Conservation (phyloP, 1,284 basidiomycete species). For the Microbotryomycetes sp. region DNA sequence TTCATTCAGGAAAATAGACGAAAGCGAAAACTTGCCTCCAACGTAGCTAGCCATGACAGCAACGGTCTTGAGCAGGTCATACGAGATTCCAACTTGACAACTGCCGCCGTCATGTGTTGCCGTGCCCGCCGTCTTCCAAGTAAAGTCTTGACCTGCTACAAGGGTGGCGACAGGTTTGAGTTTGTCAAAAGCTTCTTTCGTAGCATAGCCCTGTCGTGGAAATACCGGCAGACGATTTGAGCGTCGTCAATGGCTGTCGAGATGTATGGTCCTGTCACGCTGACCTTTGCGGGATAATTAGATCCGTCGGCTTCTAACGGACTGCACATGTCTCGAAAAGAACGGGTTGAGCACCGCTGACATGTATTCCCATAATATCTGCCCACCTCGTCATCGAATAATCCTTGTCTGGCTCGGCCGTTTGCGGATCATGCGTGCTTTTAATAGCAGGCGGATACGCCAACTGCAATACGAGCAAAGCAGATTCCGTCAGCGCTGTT, state of each 20-base stretch:
- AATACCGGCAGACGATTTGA: too few species aligned
- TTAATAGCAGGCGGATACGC: neutral
- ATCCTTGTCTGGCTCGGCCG: neutral
- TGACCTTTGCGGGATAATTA: conserved; percentile 12
- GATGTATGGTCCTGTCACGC: too few species aligned
- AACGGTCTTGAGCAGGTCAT: neutral
- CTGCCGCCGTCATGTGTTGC: conserved; percentile 14
- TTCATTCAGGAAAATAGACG: too few species aligned
- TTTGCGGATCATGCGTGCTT: neutral
- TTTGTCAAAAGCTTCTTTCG: conserved; percentile 3
- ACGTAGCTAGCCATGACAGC: neutral
- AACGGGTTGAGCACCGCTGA: neutral
- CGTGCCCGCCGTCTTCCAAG: conserved; percentile 12
- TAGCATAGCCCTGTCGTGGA: neutral
- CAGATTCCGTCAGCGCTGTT: too few species aligned
- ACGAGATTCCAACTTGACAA: conserved; percentile 12
- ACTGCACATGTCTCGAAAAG: neutral
- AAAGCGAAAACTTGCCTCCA: neutral
- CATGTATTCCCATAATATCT: neutral
- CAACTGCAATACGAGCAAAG: too few species aligned
- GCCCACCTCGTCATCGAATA: neutral
- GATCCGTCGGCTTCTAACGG: neutral
- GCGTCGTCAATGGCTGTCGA: too few species aligned
- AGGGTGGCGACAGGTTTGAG: conserved; percentile 9
- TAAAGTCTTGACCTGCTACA: conserved; percentile 10